Evolutionary conservation across 148 eudicot species (phyloP).

Genomic region (Cornus suecica): DNA sequence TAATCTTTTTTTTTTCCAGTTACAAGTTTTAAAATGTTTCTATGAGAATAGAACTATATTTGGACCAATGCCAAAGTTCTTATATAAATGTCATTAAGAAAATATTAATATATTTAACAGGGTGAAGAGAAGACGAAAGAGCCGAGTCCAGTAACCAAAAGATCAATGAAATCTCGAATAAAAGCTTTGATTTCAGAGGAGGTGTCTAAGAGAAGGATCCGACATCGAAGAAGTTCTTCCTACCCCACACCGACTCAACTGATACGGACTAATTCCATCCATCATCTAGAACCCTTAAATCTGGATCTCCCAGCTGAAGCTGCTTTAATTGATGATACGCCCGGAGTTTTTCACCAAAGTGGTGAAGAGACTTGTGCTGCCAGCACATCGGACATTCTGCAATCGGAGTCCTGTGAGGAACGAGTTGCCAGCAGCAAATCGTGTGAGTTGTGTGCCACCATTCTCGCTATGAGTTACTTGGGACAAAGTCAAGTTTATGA

Average conservation of each 20-base stretch:
- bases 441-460: slow-evolving; percentile 35
- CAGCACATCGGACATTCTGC: slow-evolving; percentile 7
- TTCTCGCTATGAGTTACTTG: slow-evolving; percentile 24
- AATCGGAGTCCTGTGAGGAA: slow-evolving; percentile 2
- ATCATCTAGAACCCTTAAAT: slow-evolving; percentile 14
- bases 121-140: slow-evolving; percentile 25
- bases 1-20: not conserved
- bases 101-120: slow-evolving; percentile 19
- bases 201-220: slow-evolving; percentile 41
- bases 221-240: slow-evolving; percentile 61
- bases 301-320: not conserved
- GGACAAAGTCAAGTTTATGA: slow-evolving; percentile 15
- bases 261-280: slow-evolving; percentile 12
- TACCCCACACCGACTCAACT: slow-evolving; percentile 37
- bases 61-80: not conserved
- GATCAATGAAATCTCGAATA: slow-evolving; percentile 56
- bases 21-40: not conserved
- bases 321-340: not conserved
- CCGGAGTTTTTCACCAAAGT: not conserved
- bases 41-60: not conserved
- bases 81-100: not conserved
- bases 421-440: not conserved
- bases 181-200: slow-evolving; percentile 54
- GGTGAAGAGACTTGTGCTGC: slow-evolving; percentile 10
- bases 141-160: slow-evolving; percentile 29